Conservation (phyloP, 208 protist species). For the Angomonas ambiguus region DNA sequence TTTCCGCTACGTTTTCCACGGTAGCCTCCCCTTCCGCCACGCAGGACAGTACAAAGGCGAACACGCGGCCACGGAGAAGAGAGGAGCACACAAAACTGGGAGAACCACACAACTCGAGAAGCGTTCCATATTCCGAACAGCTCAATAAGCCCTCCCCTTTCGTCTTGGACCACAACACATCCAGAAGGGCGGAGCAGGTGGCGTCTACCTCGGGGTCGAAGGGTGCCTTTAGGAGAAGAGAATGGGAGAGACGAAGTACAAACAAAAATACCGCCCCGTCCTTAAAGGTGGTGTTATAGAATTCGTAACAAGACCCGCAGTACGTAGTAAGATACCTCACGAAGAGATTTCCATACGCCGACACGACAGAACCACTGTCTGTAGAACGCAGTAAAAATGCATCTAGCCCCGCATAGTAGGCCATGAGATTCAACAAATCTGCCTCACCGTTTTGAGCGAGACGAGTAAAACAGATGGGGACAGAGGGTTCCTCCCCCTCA, state of each 20-base stretch:
- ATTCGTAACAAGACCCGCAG: no score
- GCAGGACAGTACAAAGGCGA: neutral
- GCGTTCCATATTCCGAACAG: no score
- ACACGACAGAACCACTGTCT: constrained; percentile 50
- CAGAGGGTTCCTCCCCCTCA: constrained; percentile 67
- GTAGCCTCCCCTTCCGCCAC: neutral
- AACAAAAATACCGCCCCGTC: no score
- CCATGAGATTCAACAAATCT: constrained; percentile 24
- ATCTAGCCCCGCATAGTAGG: constrained; percentile 22
- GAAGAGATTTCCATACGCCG: constrained; percentile 50
- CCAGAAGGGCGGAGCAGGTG: no score
- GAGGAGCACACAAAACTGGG: neutral
- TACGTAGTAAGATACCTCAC: constrained; percentile 55
- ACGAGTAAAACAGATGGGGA: constrained; percentile 64
- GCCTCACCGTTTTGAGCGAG: constrained; percentile 10
- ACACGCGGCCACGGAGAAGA: neutral
- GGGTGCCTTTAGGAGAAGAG: no score
- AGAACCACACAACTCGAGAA: no score
- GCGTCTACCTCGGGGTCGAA: no score
- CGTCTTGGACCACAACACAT: no score
- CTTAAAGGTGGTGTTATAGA: no score
- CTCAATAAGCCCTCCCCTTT: no score
- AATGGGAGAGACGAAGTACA: no score
- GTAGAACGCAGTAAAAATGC: no score
- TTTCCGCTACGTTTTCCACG: neutral